These are phyloP conservation scores for Penicillium sp. DNA, from an alignment of 2,329 filamentous ascomycete species.

Conservation along the genomic window DNA sequence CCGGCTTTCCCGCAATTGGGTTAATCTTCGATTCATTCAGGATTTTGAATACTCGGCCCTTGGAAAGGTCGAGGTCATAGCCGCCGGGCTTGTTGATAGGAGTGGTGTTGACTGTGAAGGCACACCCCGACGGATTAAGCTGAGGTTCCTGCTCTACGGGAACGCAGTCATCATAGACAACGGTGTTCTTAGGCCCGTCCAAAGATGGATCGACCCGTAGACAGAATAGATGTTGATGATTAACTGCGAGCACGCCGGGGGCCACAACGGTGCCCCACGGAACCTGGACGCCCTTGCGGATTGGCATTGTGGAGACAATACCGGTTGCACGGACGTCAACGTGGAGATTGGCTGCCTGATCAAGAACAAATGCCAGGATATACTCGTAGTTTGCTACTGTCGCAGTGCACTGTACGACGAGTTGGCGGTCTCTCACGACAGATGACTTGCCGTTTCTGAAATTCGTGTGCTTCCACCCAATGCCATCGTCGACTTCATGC, in stretches of 20 bases:
- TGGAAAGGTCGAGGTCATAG: background rate
- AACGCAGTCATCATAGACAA: background rate
- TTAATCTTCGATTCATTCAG: conserved; percentile 1
- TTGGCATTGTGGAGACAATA: background rate
- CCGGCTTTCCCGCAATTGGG: background rate
- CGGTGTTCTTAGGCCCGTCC: background rate
- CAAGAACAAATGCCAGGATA: background rate
- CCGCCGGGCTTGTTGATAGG: background rate
- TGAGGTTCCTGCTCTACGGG: background rate
- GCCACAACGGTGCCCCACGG: background rate
- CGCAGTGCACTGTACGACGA: background rate
- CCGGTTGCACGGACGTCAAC: background rate
- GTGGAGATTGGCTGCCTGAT: background rate
- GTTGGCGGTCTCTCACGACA: background rate
- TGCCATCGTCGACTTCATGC: background rate
- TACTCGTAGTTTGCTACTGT: background rate
- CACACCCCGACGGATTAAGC: background rate
- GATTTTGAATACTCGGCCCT: conserved; percentile 6
- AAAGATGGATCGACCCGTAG: conserved; percentile 1
- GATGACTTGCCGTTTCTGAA: background rate
- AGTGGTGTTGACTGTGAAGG: background rate
- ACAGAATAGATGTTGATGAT: conserved; percentile 7
- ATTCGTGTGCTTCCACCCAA: background rate
- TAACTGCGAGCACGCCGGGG: background rate
- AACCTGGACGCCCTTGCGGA: background rate